Percentiles rank a stretch among this genome's conserved stretches.
These are phyloP conservation scores for Daucus carota DNA, from an alignment of 129 eudicot species.

Conservation along the genomic window DH1_v3.0 NC_030381.2:40987001-40987500, in stretches of 20 bases:
- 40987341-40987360: conserved; percentile 98
- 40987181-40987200: conserved; percentile 56
- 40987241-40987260: conserved; percentile 26
- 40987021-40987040: conserved; percentile 65
- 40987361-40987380: conserved; percentile 89
- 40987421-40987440: conserved; percentile 30
- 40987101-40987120: conserved; percentile 81
- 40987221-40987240: conserved; percentile 42
- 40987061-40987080: conserved; percentile 91
- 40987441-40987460: conserved; percentile 26
- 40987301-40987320: conserved; percentile 33
- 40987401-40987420: conserved; percentile 22
- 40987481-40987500: conserved; percentile 4
- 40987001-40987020: conserved; percentile 85
- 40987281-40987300: conserved; percentile 24
- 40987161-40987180: conserved; percentile 57
- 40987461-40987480: conserved; percentile 22
- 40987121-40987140: conserved; percentile 48
- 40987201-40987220: conserved; percentile 66
- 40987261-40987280: conserved; percentile 19
- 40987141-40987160: conserved; percentile 65
- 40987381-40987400: conserved; percentile 60
- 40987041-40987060: conserved; percentile 64
- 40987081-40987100: conserved; percentile 93
- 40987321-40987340: conserved; percentile 78